Percentiles rank a stretch among this genome's conserved stretches.
These are phyloP conservation scores for Calonectria montana DNA, from an alignment of 2,329 filamentous ascomycete genomes.

Conservation along the genomic window DNA sequence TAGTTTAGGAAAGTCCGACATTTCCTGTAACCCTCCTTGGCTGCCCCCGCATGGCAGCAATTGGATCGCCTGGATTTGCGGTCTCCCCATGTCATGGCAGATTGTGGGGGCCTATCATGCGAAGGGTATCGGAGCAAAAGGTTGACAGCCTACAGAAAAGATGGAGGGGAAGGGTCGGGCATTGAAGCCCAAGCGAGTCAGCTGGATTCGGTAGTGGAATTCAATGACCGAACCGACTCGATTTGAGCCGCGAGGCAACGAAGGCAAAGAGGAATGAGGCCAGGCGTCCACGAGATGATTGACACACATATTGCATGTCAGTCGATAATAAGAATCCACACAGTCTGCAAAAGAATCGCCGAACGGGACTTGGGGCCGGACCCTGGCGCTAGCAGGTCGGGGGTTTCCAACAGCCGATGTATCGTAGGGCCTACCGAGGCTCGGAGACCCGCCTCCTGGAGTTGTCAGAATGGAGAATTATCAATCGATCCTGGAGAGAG, in stretches of 20 bases:
- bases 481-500: neutral
- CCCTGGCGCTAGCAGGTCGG: neutral
- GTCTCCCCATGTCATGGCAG: slow-evolving; percentile 19
- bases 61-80: slow-evolving; percentile 22
- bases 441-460: slow-evolving; percentile 3
- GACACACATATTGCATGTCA: slow-evolving; percentile 14
- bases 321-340: slow-evolving; percentile 16
- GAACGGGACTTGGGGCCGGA: neutral
- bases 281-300: slow-evolving; percentile 13
- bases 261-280: slow-evolving; percentile 14
- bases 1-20: slow-evolving; percentile 27
- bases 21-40: slow-evolving; percentile 16
- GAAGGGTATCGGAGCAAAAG: slow-evolving; percentile 25
- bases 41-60: slow-evolving; percentile 21
- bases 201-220: slow-evolving; percentile 9
- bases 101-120: slow-evolving; percentile 17
- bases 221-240: slow-evolving; percentile 15
- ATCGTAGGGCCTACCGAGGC: neutral
- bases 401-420: slow-evolving; percentile 1
- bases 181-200: slow-evolving; percentile 24
- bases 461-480: neutral
- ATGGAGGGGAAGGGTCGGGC: slow-evolving; percentile 14
- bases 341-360: neutral
- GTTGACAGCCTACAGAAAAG: neutral
- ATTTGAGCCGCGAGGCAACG: slow-evolving; percentile 5